Evolutionary conservation across 2,329 filamentous ascomycete genomes (phyloP), one percentile per base, ranked within the genome.

Genomic region (Ceratocystis variospora): DNA sequence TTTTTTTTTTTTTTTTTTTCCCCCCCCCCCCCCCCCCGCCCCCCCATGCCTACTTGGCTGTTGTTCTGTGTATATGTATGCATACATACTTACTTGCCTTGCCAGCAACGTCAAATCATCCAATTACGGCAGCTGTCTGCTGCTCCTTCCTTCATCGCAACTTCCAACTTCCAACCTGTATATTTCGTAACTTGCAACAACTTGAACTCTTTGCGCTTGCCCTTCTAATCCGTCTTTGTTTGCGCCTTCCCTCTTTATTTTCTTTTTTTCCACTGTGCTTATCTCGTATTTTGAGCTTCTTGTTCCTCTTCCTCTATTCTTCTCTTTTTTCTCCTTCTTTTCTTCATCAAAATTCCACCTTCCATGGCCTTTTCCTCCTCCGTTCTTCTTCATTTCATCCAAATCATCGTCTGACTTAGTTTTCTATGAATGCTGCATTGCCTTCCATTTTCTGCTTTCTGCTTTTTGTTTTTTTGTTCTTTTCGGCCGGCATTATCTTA

Each of bases 91-190:
- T 55, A 37, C 33, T 41, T 31, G 55, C 31, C n/a, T 31, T 25
- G 50, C 50, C 12, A 37, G 8, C 55, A 37, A 33, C 55, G 28
- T 59, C 28, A 37, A 19, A 15, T 59, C 55, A 37, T 59, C 55
- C 33, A 37, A 17, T 31, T 17, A 59, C 25, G 55, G 55, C 55
- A 59, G n/a, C 55, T 59, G 48, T 33, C 48, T 19, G 17, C 28
- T 59, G 17, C 55, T 59, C 25, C 55, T 59, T 31, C 55, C 55
- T 59, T 59, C 28, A 59, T 59, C 55, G 55, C 55, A 37, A 59
- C 55, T 59, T 59, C 15, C 55, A 59, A n/a, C 55, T 59, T 59
- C 2, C 28, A n/a, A 12, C 28, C 31, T 28, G 22, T 28, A 17
- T 33, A 25, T 25, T 61, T 61, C 17, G 12, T 41, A 15, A 19